Evolutionary conservation across 805 yeast genomes (phyloP).

Genomic region (Priceomyces haplophilus): DNA sequence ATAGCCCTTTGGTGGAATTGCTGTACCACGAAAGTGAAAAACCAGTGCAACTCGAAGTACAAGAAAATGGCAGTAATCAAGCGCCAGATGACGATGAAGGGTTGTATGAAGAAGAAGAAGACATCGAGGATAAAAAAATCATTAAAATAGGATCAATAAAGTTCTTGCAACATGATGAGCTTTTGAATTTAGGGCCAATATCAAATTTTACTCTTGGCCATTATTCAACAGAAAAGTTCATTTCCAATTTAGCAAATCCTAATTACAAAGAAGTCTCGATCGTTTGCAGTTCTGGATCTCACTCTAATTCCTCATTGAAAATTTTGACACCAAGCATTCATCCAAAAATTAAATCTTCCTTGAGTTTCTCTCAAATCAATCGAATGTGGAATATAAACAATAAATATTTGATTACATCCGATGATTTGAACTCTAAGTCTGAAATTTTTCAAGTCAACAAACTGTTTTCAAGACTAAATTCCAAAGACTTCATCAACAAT

Average conservation of each 20-base stretch:
- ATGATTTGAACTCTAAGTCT: constrained; percentile 57
- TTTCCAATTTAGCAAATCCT: constrained; percentile 67
- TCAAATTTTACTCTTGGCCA: constrained; percentile 65
- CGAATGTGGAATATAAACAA: constrained; percentile 72
- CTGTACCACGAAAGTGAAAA: constrained; percentile 17
- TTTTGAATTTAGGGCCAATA: constrained; percentile 71
- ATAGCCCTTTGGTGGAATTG: constrained; percentile 51
- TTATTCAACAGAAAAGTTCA: constrained; percentile 49
- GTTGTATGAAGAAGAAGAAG: constrained; percentile 35
- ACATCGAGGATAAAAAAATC: constrained; percentile 20
- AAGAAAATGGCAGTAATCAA: constrained; percentile 8
- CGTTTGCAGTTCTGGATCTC: constrained; percentile 67
- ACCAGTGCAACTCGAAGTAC: constrained; percentile 3
- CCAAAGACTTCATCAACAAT: constrained; percentile 61
- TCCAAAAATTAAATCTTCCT: constrained; percentile 64
- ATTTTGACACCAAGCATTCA: constrained; percentile 65
- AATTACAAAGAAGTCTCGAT: constrained; percentile 63
- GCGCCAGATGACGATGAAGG: constrained; percentile 48
- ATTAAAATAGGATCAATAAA: constrained; percentile 18
- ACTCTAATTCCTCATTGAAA: constrained; percentile 51
- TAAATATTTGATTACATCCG: constrained; percentile 69
- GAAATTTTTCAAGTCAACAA: constrained; percentile 65
- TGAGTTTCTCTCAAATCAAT: constrained; percentile 68
- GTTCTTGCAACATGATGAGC: constrained; percentile 49
- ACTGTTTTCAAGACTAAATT: constrained; percentile 57